Base-by-base conservation (phyloP, 176 grass and related monocot species). In the Luzula sylvatica region DNA sequence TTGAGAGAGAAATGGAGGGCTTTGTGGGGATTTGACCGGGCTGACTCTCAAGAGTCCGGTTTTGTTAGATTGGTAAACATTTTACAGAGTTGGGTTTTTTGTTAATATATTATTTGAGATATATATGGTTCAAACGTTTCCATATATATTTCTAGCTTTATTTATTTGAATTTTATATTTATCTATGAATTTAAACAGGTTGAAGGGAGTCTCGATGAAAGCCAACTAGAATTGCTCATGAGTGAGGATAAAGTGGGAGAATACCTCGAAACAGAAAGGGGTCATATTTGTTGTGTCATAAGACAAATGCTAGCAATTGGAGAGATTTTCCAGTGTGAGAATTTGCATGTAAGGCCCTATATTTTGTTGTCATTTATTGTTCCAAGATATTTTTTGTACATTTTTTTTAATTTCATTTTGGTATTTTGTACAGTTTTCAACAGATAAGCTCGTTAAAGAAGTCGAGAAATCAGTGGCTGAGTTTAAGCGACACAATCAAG, bases 231-330 rank as follows among this genome's bases (percentile, higher is more conserved):
- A 25, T 76, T 68, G 42, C 72, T 98, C 72, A 82, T 81, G 18
- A 90, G 72, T 50, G 71, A 89, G 40, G 66, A 75, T 51, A 60
- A 73, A 65, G 85, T 89, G 16, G 73, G 76, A 53, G 67, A 78
- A 4, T 98, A 86, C 70, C 81, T 90, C 6, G 55, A 90, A 56
- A 59, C 69, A 28, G 92, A 98, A 60, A 78, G 43, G 71, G 92
- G 77, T 26, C 89, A 79, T 62, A 90, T 98, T 55, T 79, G 60
- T 26, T 50, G 66, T 40, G 82, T 98, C 45, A 76, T 89, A 72
- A 98, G 81, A 61, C 92, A 98, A 74, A 98, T 98, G 92, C 16
- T 98, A 55, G 92, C 78, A 52, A 68, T 98, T 35, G 68, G 78
- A 50, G 92, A 90, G 40, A 80, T 98, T 74, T 90, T 98, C 75